Conservation (phyloP, 1,139 yeast species). For the Kluyveromyces sp. region DNA sequence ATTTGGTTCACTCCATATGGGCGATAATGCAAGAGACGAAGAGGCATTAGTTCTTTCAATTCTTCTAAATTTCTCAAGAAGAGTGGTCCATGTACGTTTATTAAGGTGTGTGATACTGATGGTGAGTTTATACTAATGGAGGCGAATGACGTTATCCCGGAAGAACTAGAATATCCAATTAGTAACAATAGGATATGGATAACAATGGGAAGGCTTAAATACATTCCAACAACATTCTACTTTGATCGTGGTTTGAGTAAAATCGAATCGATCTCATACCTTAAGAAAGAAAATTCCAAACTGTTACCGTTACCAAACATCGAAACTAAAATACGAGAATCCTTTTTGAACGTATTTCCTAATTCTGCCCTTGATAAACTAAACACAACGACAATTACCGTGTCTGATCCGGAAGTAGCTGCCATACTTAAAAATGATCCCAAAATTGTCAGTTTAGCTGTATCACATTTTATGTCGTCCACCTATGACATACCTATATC, state of each 20-base stretch:
- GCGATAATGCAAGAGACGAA: conserved; percentile 21
- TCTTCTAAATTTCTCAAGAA: conserved; percentile 32
- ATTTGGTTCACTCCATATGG: conserved; percentile 23
- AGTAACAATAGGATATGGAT: conserved; percentile 28
- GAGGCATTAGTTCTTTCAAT: conserved; percentile 32
- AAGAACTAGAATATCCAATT: conserved; percentile 25
- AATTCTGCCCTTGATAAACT: conserved; percentile 5
- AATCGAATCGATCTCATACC: conserved; percentile 32
- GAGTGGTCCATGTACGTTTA: conserved; percentile 32
- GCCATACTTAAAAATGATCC: background rate
- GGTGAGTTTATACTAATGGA: conserved; percentile 51
- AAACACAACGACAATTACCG: background rate
- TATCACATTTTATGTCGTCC: conserved; percentile 1
- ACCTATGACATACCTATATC: background rate
- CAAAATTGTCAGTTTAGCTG: background rate
- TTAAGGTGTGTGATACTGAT: conserved; percentile 47
- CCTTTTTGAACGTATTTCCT: conserved; percentile 14
- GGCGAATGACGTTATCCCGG: conserved; percentile 36
- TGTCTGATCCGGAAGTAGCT: background rate
- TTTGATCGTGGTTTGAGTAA: conserved; percentile 28
- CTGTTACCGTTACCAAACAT: conserved; percentile 20
- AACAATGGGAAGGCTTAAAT: conserved; percentile 22
- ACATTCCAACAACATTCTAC: conserved; percentile 27
- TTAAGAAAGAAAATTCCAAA: conserved; percentile 29
- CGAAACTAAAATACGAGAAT: conserved; percentile 11